Conservation (phyloP, 129 eudicot genomes). For the Artemisia annua region DNA sequence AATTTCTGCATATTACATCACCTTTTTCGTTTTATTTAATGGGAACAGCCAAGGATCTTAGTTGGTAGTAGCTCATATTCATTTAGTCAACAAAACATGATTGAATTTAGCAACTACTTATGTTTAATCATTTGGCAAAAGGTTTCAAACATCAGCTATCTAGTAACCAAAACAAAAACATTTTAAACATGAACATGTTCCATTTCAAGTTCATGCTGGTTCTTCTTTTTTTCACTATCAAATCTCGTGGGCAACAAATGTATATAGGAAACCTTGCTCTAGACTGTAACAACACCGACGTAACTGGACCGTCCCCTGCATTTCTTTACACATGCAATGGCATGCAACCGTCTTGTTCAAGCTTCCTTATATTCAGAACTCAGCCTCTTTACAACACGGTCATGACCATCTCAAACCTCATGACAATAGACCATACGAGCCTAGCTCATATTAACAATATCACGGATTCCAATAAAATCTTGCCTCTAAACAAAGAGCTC, state of each 20-base stretch:
- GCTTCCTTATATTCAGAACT: conserved; percentile 57
- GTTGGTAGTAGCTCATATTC: conserved; percentile 26
- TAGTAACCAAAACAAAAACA: conserved; percentile 6
- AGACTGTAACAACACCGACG: conserved; percentile 41
- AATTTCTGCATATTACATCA: conserved; percentile 22
- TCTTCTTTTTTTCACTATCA: conserved; percentile 17
- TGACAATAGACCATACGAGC: conserved; percentile 38
- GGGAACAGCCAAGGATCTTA: neutral
- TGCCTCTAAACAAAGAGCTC: conserved; percentile 47
- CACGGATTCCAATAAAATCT: conserved; percentile 13
- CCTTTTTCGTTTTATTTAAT: conserved; percentile 1
- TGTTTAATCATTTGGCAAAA: conserved; percentile 11
- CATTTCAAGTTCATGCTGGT: conserved; percentile 20
- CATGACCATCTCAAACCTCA: conserved; percentile 54
- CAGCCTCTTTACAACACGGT: conserved; percentile 49
- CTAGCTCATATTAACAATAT: conserved; percentile 55
- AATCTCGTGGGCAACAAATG: conserved; percentile 44
- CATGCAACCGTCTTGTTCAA: conserved; percentile 38
- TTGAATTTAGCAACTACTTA: conserved; percentile 28
- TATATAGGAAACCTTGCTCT: conserved; percentile 46
- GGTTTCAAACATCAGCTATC: conserved; percentile 10
- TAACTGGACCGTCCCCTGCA: conserved; percentile 45
- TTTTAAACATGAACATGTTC: conserved; percentile 32
- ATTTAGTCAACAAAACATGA: conserved; percentile 23
- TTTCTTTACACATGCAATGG: conserved; percentile 70